Base-by-base conservation (phyloP, 2,329 filamentous ascomycete genomes). In the Exserohilum turcica region DNA sequence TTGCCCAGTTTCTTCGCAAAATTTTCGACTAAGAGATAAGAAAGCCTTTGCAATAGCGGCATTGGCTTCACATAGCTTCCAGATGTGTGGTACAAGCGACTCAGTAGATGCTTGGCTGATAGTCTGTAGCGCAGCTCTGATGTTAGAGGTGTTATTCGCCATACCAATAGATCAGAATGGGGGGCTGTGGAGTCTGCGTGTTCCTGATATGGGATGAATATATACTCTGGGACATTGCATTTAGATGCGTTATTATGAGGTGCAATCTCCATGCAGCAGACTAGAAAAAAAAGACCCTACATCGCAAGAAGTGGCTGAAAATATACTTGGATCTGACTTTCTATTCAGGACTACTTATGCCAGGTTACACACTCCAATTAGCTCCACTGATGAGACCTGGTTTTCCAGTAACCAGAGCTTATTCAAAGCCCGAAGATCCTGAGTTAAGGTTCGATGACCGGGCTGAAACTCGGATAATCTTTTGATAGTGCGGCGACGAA, bases 11-110 rank as follows among this genome's bases (percentile, higher is more conserved):
- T n/a, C n/a, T n/a, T n/a, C n/a, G 15, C 43, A 16, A 36, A 43
- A 43, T n/a, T 38, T 48, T 48, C 15, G 9, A 28, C 48, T 36
- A 6, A 32, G 28, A 42, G 15, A 43, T n/a, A 39, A 13, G n/a
- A 52, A 29, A 7, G 38, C 52, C 37, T 55, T 28, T 43, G 33
- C 38, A 39, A 55, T 55, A 37, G 48, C 43, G 28, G 13, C 4
- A 52, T 55, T 55, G 6, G 52, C 52, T 39, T 55, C 12, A 8
- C 33, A 55, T 27, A 55, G 43, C 16, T 44, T 19, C 5, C 29
- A 21, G 39, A 24, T 35, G 43, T 24, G 1, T 44, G 29, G 33
- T 40, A 48, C 16, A 13, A 55, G 48, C 9, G 33, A 55, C 3
- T 48, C 2, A 27, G 6, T 6, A 2, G 28, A 19, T 10, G 9